Percentiles rank a stretch among this genome's conserved stretches.
Evolutionary conservation across 2,329 filamentous ascomycete species (phyloP).

Genomic region (Clonostachys byssicola): DNA sequence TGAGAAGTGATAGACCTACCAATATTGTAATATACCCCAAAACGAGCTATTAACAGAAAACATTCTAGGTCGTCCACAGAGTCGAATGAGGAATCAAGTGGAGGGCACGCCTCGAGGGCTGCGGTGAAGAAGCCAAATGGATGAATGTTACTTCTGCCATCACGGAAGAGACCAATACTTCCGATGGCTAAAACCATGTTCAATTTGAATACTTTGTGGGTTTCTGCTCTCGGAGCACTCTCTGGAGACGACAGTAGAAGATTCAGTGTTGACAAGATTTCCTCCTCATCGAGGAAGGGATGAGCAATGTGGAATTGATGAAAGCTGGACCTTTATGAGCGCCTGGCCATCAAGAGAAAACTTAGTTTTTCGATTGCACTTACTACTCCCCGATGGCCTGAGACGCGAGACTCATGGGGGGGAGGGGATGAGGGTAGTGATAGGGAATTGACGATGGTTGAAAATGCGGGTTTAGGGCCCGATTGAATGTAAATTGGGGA

Average conservation of each 20-base stretch:
- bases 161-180: constrained; percentile 1
- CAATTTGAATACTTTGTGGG: background rate
- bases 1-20: background rate
- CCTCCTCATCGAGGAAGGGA: background rate
- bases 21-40: constrained; percentile 5
- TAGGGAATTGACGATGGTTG: too few relatives aligned
- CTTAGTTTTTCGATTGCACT: too few relatives aligned
- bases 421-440: constrained; percentile 1
- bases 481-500: too few relatives aligned
- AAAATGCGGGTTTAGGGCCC: too few relatives aligned
- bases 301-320: background rate
- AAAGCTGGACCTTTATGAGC: background rate
- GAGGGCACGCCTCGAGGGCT: constrained; percentile 2
- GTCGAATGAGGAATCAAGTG: constrained; percentile 1
- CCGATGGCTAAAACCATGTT: constrained; percentile 5
- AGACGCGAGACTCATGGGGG: background rate
- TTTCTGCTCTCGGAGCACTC: background rate
- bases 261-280: background rate
- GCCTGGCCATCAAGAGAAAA: too few relatives aligned
- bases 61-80: constrained; percentile 3
- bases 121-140: constrained; percentile 6
- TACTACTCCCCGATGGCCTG: background rate
- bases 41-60: constrained; percentile 3
- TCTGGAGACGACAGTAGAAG: background rate
- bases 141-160: background rate